phyloP scores from a whole-genome alignment of 306 rosid genomes.

The Pueraria montana region DNA sequence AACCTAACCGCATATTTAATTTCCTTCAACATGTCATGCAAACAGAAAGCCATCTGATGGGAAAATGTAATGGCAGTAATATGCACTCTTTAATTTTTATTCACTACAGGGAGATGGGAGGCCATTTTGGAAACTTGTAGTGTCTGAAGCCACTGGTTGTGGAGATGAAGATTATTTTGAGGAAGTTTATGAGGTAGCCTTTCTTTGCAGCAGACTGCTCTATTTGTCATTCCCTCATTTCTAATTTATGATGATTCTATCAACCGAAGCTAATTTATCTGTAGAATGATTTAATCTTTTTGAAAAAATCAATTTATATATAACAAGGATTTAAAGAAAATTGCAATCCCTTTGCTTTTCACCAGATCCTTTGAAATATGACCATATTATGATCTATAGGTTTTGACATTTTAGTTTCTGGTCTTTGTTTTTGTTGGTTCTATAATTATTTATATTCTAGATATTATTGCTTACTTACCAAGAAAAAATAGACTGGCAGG shows the following conservation, averaged over 20 bases:
- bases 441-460: background rate
- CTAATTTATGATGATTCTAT: conserved; percentile 34
- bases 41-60: background rate
- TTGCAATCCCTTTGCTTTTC: conserved; percentile 24
- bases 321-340: conserved; percentile 6
- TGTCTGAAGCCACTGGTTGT: conserved; percentile 95
- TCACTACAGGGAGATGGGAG: conserved; percentile 91
- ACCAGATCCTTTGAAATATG: conserved; percentile 33
- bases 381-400: conserved; percentile 15
- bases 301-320: conserved; percentile 10
- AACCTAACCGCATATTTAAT: conserved; percentile 11
- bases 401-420: conserved; percentile 38
- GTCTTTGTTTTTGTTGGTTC: conserved; percentile 33
- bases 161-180: conserved; percentile 77
- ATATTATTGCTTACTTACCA: conserved; percentile 29
- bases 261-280: conserved; percentile 6
- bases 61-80: conserved; percentile 21
- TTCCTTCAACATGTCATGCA: background rate
- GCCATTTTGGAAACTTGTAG: conserved; percentile 96
- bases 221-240: conserved; percentile 13
- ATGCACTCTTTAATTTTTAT: conserved; percentile 26
- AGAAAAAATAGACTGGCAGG: conserved; percentile 30
- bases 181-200: conserved; percentile 84
- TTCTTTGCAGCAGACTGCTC: conserved; percentile 32
- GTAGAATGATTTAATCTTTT: conserved; percentile 2